phyloP scores from a whole-genome alignment of 164 flowering plant genomes.

The Vitis riparia region DNA sequence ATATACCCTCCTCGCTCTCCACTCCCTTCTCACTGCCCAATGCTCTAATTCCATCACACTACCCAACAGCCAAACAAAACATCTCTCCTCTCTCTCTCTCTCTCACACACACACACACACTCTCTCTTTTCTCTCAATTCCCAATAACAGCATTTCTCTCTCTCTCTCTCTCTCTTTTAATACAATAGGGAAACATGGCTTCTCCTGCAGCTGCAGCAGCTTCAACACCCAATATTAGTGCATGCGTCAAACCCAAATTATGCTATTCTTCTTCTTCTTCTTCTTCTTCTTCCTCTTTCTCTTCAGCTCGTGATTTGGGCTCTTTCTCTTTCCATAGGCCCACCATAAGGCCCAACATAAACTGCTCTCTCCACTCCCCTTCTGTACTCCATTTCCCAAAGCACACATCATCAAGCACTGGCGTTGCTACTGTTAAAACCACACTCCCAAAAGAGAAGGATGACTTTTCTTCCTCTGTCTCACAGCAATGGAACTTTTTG shows the following conservation, averaged over 20 bases:
- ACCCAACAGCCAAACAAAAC: not conserved
- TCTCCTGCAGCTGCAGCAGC: too few relatives aligned
- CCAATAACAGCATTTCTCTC: not conserved
- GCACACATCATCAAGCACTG: constrained; percentile 1
- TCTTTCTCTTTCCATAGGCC: constrained; percentile 3
- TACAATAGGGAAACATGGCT: too few relatives aligned
- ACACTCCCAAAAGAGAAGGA: not conserved
- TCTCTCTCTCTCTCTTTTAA: too few relatives aligned
- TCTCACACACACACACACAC: not conserved
- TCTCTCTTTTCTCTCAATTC: not conserved
- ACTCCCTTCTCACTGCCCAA: constrained; percentile 4
- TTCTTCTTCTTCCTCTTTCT: constrained; percentile 3
- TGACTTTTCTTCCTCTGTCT: not conserved
- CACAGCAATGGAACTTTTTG: constrained; percentile 49
- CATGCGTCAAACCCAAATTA: not conserved
- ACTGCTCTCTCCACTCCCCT: constrained; percentile 32
- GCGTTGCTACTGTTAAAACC: not conserved
- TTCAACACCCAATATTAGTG: too few relatives aligned
- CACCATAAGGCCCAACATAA: constrained; percentile 16
- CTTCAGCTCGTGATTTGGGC: constrained; percentile 7
- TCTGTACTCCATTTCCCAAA: constrained; percentile 37
- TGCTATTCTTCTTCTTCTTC: not conserved
- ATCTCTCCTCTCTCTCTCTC: constrained; percentile 9
- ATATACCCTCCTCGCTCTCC: constrained; percentile 11
- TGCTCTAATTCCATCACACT: not conserved